These are phyloP conservation scores for Trametes cubensis DNA, from an alignment of 768 basidiomycete species.

Conservation along the genomic window DNA sequence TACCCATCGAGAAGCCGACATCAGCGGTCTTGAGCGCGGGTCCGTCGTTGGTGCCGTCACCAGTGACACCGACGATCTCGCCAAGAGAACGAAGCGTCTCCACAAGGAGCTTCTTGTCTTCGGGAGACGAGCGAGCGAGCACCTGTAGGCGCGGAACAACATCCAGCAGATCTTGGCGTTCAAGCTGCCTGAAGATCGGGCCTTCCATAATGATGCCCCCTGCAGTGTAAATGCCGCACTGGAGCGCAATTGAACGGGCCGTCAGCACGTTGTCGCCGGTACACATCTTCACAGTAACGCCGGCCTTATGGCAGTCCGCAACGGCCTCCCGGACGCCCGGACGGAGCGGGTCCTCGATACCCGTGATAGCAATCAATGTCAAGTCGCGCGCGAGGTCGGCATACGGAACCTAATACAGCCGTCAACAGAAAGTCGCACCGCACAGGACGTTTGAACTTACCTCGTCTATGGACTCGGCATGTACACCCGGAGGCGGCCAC, in stretches of 20 bases:
- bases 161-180: constrained; percentile 68
- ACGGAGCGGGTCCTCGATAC: constrained; percentile 96
- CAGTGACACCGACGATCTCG: constrained; percentile 93
- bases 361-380: constrained; percentile 86
- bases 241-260: constrained; percentile 92
- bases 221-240: constrained; percentile 92
- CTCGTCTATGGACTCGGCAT: constrained; percentile 51
- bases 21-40: constrained; percentile 94
- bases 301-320: constrained; percentile 81
- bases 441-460: constrained; percentile 38
- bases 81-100: constrained; percentile 84
- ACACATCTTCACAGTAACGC: constrained; percentile 96
- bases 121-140: constrained; percentile 94
- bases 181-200: constrained; percentile 84
- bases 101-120: constrained; percentile 95
- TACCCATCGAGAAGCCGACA: constrained; percentile 97
- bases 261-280: constrained; percentile 97
- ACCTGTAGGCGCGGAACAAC: constrained; percentile 93
- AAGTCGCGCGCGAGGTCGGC: constrained; percentile 70
- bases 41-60: constrained; percentile 98
- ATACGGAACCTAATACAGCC: constrained; percentile 57
- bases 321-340: constrained; percentile 90
- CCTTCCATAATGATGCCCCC: constrained; percentile 99
- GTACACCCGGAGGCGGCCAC: constrained; percentile 75
- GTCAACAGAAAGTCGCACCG: not conserved